These are phyloP conservation scores for Auriscalpium vulgare DNA, from an alignment of 768 basidiomycete genomes.

Conservation along the genomic window DNA sequence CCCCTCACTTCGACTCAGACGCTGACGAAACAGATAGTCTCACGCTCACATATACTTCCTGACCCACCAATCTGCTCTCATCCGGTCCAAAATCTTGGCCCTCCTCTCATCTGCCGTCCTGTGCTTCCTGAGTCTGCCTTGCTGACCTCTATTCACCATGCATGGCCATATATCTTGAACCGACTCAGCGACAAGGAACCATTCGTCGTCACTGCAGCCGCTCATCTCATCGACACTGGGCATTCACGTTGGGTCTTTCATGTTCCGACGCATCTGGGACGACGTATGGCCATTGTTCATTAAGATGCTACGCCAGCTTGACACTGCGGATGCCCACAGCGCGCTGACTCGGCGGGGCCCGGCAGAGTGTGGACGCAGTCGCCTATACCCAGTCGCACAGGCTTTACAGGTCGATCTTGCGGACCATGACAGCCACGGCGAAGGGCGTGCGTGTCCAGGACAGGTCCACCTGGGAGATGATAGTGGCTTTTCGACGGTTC, in stretches of 20 bases:
- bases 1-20: conserved; percentile 63
- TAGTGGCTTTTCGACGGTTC: conserved; percentile 70
- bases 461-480: conserved; percentile 70
- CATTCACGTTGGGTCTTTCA: conserved; percentile 70
- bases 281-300: conserved; percentile 88
- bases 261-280: conserved; percentile 81
- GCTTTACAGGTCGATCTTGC: conserved; percentile 67
- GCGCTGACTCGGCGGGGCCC: conserved; percentile 51
- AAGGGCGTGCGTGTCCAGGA: conserved; percentile 66
- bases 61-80: conserved; percentile 79
- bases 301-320: conserved; percentile 49
- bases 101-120: conserved; percentile 67
- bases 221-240: conserved; percentile 65
- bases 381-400: conserved; percentile 79
- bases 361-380: conserved; percentile 54
- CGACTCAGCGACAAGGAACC: conserved; percentile 66
- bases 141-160: conserved; percentile 76
- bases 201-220: conserved; percentile 75
- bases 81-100: conserved; percentile 75
- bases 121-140: conserved; percentile 67
- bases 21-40: conserved; percentile 78
- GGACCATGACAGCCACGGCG: conserved; percentile 62
- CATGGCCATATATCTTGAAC: conserved; percentile 93
- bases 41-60: conserved; percentile 85
- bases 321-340: conserved; percentile 52